phyloP scores from a whole-genome alignment of 345 rosid species.

The Syzygium jambos region DNA sequence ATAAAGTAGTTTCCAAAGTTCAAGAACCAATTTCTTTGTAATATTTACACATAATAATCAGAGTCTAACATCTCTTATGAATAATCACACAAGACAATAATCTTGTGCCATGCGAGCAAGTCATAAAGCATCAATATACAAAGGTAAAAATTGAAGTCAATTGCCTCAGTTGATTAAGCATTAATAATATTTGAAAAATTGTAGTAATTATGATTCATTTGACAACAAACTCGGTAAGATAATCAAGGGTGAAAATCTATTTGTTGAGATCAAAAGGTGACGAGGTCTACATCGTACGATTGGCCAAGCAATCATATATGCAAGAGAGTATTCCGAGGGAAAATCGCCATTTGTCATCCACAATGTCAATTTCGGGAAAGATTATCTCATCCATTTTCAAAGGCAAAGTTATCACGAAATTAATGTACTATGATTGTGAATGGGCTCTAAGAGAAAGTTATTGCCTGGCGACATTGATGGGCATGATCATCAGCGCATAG shows the following conservation, averaged over 20 bases:
- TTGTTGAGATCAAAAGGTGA: not conserved
- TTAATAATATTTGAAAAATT: not conserved
- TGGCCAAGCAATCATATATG: not conserved
- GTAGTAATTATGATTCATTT: not conserved
- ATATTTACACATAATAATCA: not conserved
- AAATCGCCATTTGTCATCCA: no score
- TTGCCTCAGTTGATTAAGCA: not conserved
- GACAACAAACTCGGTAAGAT: not conserved
- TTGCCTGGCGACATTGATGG: not conserved
- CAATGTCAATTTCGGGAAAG: no score
- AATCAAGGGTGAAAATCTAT: not conserved
- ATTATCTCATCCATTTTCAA: not conserved
- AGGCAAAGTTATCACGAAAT: not conserved
- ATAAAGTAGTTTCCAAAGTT: not conserved
- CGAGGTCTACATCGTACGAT: not conserved
- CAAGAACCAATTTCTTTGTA: not conserved
- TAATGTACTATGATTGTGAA: not conserved
- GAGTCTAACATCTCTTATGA: not conserved
- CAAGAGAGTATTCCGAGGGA: accelerated
- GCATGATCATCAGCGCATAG: not conserved
- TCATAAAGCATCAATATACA: not conserved
- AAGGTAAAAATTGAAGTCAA: not conserved
- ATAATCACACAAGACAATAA: not conserved
- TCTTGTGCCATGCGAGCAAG: not conserved
- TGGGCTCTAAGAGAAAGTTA: not conserved